Evolutionary conservation across 345 rosid genomes (phyloP), one percentile per base, ranked within the genome.

Genomic region (Abelmoschus esculentus): DNA sequence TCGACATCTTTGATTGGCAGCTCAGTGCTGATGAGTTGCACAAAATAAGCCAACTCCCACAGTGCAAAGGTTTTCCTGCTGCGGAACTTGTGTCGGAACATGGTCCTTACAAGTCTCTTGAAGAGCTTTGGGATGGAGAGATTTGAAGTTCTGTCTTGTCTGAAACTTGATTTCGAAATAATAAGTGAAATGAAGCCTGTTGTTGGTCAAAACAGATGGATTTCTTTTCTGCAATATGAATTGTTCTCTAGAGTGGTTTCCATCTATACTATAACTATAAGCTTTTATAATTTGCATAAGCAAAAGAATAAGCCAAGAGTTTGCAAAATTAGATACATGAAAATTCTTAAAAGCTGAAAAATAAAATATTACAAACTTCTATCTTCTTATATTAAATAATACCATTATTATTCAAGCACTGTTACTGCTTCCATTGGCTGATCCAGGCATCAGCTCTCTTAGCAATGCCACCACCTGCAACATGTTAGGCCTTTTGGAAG

Each of bases 401-500:
- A 49, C 26, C 53, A 22, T 59, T 40, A 4, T 13, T 49, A 31
- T 38, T 74, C 74, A 86, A 31, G 76, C 80, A 70, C 90, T 91
- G 75, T 79, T 83, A 80, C 84, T 81, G 81, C 84, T 84, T 77
- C 89, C 91, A 61, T 17, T 75, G 59, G 71, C 76, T 69, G 84
- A 85, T 79, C 74, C 84, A 9, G 86, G 87, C 83, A 80, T 84
- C 73, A 93, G 83, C 80, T 90, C 93, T 77, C 97, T 82, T 56
- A 93, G 75, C 86, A 79, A 75, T 72, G 97, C 93, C 64, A 93
- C 97, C 12, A 89, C 98, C 76, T 90, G 92, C 77, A 93, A 78
- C 98, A 93, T 93, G 58, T 72, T 93, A 5, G 93, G 93, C 82
- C 98, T 72, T 76, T 80, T 90, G 5, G 97, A 93, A 18, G 97